Percentiles rank a stretch among this genome's conserved stretches.
These are phyloP conservation scores for Dacryopinax spathularia DNA, from an alignment of 768 basidiomycete species.

Conservation along the genomic window DNA sequence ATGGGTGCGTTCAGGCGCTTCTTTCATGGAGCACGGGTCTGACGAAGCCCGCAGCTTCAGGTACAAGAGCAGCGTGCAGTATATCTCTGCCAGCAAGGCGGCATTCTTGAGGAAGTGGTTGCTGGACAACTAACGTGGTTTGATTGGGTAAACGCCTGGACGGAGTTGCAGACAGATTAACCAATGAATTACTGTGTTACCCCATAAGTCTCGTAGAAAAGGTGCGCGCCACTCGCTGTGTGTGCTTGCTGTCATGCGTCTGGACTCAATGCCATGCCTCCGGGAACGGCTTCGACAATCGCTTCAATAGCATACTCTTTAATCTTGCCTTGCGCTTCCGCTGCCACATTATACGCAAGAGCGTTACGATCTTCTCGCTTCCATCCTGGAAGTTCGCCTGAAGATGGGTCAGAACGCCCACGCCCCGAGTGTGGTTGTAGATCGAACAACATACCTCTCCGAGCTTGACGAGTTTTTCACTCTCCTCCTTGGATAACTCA, in stretches of 20 bases:
- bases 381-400: slow-evolving; percentile 17
- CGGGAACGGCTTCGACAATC: background rate
- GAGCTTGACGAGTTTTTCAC: slow-evolving; percentile 14
- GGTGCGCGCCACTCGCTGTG: background rate
- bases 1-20: too few species aligned
- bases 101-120: background rate
- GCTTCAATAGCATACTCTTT: slow-evolving; percentile 1
- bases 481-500: slow-evolving; percentile 14
- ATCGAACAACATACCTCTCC: slow-evolving; percentile 12
- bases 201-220: background rate
- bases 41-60: background rate
- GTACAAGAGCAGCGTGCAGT: background rate
- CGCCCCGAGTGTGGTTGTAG: background rate
- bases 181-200: too few species aligned
- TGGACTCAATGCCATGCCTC: background rate
- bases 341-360: slow-evolving; percentile 17
- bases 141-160: background rate
- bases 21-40: too few species aligned
- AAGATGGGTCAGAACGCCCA: background rate
- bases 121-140: background rate
- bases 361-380: slow-evolving; percentile 12
- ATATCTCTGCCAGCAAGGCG: background rate
- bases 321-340: slow-evolving; percentile 15
- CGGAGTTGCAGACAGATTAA: too few species aligned
- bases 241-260: background rate